Evolutionary conservation across 352 stramenopile species (phyloP).

Genomic region (Phytophthora multivora): DNA sequence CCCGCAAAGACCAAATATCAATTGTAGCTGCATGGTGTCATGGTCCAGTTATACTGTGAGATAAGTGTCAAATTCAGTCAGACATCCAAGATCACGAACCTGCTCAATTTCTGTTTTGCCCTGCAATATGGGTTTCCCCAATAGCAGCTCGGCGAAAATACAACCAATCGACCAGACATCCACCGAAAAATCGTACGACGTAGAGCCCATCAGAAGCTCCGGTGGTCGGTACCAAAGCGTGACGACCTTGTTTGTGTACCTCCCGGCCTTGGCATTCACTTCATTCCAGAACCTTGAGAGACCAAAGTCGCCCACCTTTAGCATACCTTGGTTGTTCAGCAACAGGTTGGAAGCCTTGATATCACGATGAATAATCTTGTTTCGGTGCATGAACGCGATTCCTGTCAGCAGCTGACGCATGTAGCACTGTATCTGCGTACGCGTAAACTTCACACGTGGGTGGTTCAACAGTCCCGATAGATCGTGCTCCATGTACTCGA

Average conservation of each 20-base stretch:
- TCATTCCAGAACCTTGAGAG: slow-evolving; percentile 88
- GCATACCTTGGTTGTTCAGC: slow-evolving; percentile 83
- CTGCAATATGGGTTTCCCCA: slow-evolving; percentile 82
- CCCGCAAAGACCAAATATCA: slow-evolving; percentile 81
- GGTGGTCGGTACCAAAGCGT: slow-evolving; percentile 95
- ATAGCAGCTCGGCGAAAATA: slow-evolving; percentile 83
- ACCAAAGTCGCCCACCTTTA: slow-evolving; percentile 86
- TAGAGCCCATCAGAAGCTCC: slow-evolving; percentile 93
- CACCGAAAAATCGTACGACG: slow-evolving; percentile 91
- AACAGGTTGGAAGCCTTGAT: slow-evolving; percentile 89
- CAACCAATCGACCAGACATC: slow-evolving; percentile 96
- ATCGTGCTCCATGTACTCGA: slow-evolving; percentile 90
- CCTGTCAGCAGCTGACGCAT: slow-evolving; percentile 85
- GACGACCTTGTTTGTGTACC: slow-evolving; percentile 95
- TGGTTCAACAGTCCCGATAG: slow-evolving; percentile 85
- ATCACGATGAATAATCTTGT: slow-evolving; percentile 88
- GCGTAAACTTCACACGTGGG: slow-evolving; percentile 79
- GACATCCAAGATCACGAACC: slow-evolving; percentile 32
- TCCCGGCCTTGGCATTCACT: slow-evolving; percentile 79
- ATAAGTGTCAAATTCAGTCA: no score
- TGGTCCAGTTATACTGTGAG: no score
- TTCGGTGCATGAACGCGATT: slow-evolving; percentile 88
- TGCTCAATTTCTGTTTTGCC: slow-evolving; percentile 86
- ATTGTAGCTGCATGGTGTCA: slow-evolving; percentile 50
- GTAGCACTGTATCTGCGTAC: slow-evolving; percentile 89